Evolutionary conservation across 2,329 filamentous ascomycete species (phyloP).

Genomic region (Penicillium sp.): DNA sequence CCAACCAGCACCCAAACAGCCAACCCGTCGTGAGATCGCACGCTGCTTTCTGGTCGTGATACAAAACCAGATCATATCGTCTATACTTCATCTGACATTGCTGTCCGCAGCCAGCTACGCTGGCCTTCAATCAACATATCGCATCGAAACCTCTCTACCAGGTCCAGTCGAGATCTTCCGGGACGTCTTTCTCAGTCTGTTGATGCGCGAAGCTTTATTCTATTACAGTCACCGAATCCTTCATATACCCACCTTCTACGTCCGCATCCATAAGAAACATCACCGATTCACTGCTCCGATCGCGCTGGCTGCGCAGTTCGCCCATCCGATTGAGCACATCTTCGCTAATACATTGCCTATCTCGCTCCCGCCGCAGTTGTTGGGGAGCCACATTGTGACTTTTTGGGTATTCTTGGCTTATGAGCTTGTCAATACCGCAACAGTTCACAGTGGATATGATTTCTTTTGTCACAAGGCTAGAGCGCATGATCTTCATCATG

Average conservation of each 20-base stretch:
- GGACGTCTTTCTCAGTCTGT: constrained; percentile 46
- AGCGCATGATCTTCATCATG: constrained; percentile 59
- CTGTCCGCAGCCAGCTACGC: constrained; percentile 18
- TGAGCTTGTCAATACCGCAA: constrained; percentile 54
- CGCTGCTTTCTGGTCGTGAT: constrained; percentile 48
- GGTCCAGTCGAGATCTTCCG: constrained; percentile 35
- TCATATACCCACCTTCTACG: constrained; percentile 52
- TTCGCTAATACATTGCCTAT: constrained; percentile 56
- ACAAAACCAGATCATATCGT: constrained; percentile 50
- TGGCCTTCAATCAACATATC: constrained; percentile 34
- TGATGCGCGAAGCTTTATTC: constrained; percentile 54
- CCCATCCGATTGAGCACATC: constrained; percentile 58
- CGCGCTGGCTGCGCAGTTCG: constrained; percentile 57
- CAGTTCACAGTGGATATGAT: constrained; percentile 60
- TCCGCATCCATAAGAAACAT: constrained; percentile 56
- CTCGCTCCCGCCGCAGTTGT: constrained; percentile 49
- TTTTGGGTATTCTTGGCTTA: constrained; percentile 53
- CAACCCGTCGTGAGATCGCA: constrained; percentile 46
- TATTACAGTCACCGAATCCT: constrained; percentile 58
- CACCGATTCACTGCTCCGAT: constrained; percentile 59
- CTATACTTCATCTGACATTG: constrained; percentile 34
- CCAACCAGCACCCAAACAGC: constrained; percentile 54
- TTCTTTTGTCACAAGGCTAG: constrained; percentile 49
- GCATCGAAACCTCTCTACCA: constrained; percentile 43
- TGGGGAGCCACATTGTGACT: constrained; percentile 53